phyloP scores from a whole-genome alignment of 768 basidiomycete species.

The Suillus placidus region DNA sequence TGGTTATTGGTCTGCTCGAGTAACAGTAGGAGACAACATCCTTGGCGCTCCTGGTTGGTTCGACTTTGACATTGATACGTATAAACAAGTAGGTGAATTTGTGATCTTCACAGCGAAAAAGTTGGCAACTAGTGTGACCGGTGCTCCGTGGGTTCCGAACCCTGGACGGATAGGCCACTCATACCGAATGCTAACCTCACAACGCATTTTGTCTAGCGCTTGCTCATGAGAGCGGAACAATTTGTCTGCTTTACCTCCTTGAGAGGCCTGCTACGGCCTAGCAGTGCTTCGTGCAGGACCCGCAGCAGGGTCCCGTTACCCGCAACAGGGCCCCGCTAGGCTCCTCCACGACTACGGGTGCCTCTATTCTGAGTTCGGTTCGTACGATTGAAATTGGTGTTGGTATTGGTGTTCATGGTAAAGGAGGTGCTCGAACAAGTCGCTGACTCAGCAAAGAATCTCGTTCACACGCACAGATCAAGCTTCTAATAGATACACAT shows the following conservation, averaged over 20 bases:
- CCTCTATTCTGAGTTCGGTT: not conserved
- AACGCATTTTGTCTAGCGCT: not conserved
- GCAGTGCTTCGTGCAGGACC: not conserved
- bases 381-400: not conserved
- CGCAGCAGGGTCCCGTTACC: not conserved
- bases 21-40: constrained; percentile 40
- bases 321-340: not conserved
- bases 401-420: not conserved
- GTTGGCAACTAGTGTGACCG: constrained; percentile 44
- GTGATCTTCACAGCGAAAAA: constrained; percentile 45
- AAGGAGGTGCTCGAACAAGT: not conserved
- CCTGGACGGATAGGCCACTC: constrained; percentile 42
- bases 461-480: not conserved
- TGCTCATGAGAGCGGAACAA: not conserved
- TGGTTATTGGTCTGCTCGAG: constrained; percentile 31
- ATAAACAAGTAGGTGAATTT: constrained; percentile 36
- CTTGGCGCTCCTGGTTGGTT: constrained; percentile 29
- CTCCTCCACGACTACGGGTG: not conserved
- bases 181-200: constrained; percentile 19
- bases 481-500: not conserved
- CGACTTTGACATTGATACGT: constrained; percentile 42
- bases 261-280: not conserved
- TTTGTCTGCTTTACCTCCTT: not conserved
- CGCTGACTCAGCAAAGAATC: not conserved
- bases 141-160: constrained; percentile 38